Base-by-base conservation (phyloP, 2,329 filamentous ascomycete genomes). In the Metarhizium rileyi region DNA sequence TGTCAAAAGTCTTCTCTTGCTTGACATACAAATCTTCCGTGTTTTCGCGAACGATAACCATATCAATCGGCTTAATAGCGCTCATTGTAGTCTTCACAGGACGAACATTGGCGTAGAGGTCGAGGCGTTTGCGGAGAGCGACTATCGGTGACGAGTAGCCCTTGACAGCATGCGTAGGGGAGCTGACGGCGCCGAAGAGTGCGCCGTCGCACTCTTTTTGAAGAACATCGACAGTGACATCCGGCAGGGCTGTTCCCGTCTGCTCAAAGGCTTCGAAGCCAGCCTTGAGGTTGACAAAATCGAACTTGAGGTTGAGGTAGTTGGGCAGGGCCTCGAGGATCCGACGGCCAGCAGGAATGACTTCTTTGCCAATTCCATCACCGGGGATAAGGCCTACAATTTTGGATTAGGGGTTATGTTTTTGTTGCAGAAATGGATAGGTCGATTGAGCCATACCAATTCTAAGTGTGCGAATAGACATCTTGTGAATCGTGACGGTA, bases 1-100 rank as follows among this genome's bases (percentile, higher is more conserved):
- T 81, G 48, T 87, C 80, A 65, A 81, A 84, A 22, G 90, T 96
- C 67, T 77, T 84, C 75, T 98, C 93, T 68, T 97, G 87, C 75
- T 97, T 97, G 61, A 98, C 91, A 70, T 95, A 95, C 38, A 98
- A 79, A 67, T 98, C 93, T 74, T 98, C 93, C 28, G 93, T 98
- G 76, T 98, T 98, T 72, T 98, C 93, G 57, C 93, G 87, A 49
- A 97, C 93, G 62, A 97, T 98, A 63, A 98, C 93, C 68, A 98
- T 85, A 72, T 98, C 93, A 63, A 96, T 90, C 55, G 86, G 85
- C 61, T 76, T 78, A 43, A 70, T 59, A 49, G 80, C 78, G 30
- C 81, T 85, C 54, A 74, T 63, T 55, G 88, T 81, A 43, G 86
- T 86, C 76, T 96, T 96, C 67, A 97, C 93, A 48, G 91, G 91